Evolutionary conservation across 2,329 filamentous ascomycete species (phyloP), one percentile per base, ranked within the genome.

Genomic region (Botrytis tulipae): DNA sequence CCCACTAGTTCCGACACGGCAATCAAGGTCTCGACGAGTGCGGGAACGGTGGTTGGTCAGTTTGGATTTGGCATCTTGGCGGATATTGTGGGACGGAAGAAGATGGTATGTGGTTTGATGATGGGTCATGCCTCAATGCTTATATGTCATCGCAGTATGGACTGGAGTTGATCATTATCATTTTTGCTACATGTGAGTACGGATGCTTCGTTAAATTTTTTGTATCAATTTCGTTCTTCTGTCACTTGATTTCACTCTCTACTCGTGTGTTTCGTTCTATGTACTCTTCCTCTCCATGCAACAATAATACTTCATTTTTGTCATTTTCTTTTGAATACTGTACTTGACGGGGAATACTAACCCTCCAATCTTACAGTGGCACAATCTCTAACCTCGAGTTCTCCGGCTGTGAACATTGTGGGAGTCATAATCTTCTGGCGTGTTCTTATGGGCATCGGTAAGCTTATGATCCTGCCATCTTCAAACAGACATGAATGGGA

Each of bases 21-120:
- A 51, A 94, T 96, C 85, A 96, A 96, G 84, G 89, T 95, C 73
- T 89, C 93, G 22, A 96, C 93, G 14, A 94, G 92, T 40, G 91
- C 90, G 72, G 93, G 93, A 71, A 96, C 93, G 22, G 92, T 97
- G 70, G 84, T 96, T 70, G 93, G 93, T 44, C 93, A 96, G 83
- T 84, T 95, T 57, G 88, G 88, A 51, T 97, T 97, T 80, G 93
- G 93, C 79, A 89, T 87, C 80, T 84, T 94, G 37, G 93, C 93
- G 32, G 93, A 96, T 83, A 83, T 90, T 6, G 86, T 95, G 71
- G 93, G 93, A 70, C 90, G 92, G 72, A 93, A 93, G 85, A 86
- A 87, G 81, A 91, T 91, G 71, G 71, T 70, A 59, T n/a, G 71
- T 51, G 54, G 29, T 44, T 66, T 29, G n/a, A 14, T 35, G 3